Evolutionary conservation across 164 flowering plant species (phyloP).

Genomic region (Kalanchoe fedtschenkoi): DNA sequence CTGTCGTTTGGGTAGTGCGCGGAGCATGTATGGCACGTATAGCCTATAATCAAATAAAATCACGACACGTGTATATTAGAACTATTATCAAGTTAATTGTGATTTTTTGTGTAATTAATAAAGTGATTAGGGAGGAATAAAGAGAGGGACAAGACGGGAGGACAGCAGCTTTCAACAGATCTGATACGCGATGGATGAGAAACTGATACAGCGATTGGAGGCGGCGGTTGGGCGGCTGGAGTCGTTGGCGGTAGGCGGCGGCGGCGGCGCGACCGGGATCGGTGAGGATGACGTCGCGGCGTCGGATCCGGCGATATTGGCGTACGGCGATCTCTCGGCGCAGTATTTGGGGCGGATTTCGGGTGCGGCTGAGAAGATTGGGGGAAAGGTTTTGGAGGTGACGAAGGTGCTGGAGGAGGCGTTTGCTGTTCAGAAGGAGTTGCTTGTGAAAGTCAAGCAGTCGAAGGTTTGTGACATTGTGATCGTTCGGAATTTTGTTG

Average conservation of each 20-base stretch:
- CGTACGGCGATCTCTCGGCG: slow-evolving; percentile 53
- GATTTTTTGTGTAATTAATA: no score
- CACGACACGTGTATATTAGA: slow-evolving; percentile 2
- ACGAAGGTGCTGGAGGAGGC: slow-evolving; percentile 59
- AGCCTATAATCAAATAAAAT: not conserved
- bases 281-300: slow-evolving; percentile 17
- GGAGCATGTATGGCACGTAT: not conserved
- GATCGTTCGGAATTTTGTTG: not conserved
- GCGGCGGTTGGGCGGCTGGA: slow-evolving; percentile 80
- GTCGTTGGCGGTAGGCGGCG: slow-evolving; percentile 24
- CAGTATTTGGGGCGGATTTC: slow-evolving; percentile 42
- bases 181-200: slow-evolving; percentile 55
- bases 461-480: slow-evolving; percentile 47
- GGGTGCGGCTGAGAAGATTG: slow-evolving; percentile 74
- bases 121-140: not conserved
- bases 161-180: slow-evolving; percentile 6
- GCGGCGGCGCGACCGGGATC: not conserved
- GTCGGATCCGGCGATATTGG: slow-evolving; percentile 61
- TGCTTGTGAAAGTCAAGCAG: slow-evolving; percentile 63
- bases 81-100: no score
- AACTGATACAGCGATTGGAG: slow-evolving; percentile 65
- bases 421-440: slow-evolving; percentile 57
- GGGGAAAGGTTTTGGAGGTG: slow-evolving; percentile 68
- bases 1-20: not conserved
- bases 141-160: not conserved